These are phyloP conservation scores for Microbotryomycetes sp. DNA, from an alignment of 1,284 basidiomycete genomes.

Conservation along the genomic window DNA sequence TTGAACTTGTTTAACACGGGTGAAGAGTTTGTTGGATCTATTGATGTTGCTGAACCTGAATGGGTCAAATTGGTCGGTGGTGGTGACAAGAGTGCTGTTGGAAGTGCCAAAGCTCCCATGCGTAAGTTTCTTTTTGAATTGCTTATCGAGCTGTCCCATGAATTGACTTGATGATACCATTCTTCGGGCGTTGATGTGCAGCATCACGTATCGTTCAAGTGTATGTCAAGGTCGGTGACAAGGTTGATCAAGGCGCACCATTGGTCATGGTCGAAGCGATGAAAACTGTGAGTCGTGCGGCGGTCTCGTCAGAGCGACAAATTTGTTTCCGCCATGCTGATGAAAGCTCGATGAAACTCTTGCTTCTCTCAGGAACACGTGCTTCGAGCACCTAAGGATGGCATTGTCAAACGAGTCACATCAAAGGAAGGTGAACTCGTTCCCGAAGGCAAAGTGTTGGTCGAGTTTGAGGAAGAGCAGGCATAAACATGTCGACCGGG, in stretches of 20 bases:
- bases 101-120: constrained; percentile 29
- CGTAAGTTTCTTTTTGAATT: constrained; percentile 4
- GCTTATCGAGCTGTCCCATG: not conserved
- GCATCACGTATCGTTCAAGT: constrained; percentile 40
- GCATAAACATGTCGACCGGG: too few species aligned
- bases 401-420: constrained; percentile 33
- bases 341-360: not conserved
- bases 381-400: constrained; percentile 38
- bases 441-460: constrained; percentile 86
- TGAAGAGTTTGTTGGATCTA: constrained; percentile 14
- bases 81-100: not conserved
- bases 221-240: constrained; percentile 38
- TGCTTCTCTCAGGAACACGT: constrained; percentile 36
- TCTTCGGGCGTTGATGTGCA: constrained; percentile 13
- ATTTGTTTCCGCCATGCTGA: not conserved
- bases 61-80: constrained; percentile 23
- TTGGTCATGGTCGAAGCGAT: constrained; percentile 43
- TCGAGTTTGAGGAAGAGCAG: constrained; percentile 47
- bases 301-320: not conserved
- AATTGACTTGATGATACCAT: not conserved
- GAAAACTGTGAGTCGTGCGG: constrained; percentile 25
- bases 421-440: constrained; percentile 61
- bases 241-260: constrained; percentile 39
- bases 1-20: constrained; percentile 27
- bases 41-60: constrained; percentile 18